phyloP scores from a whole-genome alignment of 1,284 basidiomycete genomes.

The Volvariella surrecta region DNA sequence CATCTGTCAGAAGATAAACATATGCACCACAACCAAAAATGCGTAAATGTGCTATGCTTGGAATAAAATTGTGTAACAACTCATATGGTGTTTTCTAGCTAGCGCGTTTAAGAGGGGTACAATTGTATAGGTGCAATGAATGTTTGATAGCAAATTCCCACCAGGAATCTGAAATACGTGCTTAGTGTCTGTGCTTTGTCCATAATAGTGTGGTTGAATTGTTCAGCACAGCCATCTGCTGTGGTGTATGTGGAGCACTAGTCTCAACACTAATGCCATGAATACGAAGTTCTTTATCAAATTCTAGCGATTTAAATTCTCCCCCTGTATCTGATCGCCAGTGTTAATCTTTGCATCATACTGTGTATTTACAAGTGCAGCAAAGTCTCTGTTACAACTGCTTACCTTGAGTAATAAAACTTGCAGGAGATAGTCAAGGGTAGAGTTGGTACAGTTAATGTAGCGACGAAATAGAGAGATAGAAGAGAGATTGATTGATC shows the following conservation, averaged over 20 bases:
- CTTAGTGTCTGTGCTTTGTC: background rate
- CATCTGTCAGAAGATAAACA: slow-evolving; percentile 5
- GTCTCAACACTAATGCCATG: background rate
- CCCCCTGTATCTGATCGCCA: background rate
- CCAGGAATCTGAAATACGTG: too few species aligned
- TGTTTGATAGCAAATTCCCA: too few species aligned
- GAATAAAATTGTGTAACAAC: too few species aligned
- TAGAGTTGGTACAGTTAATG: background rate
- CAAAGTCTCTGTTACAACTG: background rate
- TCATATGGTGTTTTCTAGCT: too few species aligned
- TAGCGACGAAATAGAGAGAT: too few species aligned
- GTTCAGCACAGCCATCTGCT: background rate
- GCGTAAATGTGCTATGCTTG: too few species aligned
- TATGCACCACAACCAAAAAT: too few species aligned
- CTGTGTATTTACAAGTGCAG: background rate
- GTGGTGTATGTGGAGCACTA: background rate
- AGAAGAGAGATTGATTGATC: too few species aligned
- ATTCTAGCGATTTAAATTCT: background rate
- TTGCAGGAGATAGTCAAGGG: too few species aligned
- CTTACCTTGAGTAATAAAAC: background rate
- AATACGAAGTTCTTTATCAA: background rate
- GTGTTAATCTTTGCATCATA: background rate
- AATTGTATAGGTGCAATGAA: background rate
- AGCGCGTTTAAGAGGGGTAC: too few species aligned
- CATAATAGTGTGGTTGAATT: background rate